Evolutionary conservation across 2,329 filamentous ascomycete genomes (phyloP), one percentile per base, ranked within the genome.

Genomic region (Chaetothyriales sp.): DNA sequence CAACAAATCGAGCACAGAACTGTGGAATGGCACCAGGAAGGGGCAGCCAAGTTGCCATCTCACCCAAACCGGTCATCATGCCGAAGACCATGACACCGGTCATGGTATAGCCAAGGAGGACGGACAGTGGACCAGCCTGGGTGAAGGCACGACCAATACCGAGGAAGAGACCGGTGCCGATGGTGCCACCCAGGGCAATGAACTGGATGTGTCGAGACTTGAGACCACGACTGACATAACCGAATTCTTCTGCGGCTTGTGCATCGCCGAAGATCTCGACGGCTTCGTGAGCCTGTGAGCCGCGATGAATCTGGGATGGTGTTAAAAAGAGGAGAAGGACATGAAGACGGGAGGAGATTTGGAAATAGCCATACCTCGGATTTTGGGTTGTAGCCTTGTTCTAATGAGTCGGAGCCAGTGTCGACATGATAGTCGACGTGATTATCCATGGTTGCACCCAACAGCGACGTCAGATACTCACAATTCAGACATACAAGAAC

Each of bases 191-290:
- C 28, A 70, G 55, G n/a, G 56, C 56, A 49, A 56, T 58, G 56
- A 70, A 60, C 54, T 70, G 67, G 37, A 70, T 65, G 55, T 70
- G 68, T 44, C 68, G 59, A 2, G 66, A 65, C 18, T 66, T 64
- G 22, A 70, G 58, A 48, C 65, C 66, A 44, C 68, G 66, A 45
- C 68, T 56, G 43, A 63, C 63, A 54, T 55, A 60, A 45, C 63
- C 63, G 46, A 58, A 60, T 48, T 61, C 54, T 47, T 61, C 74
- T 8, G 74, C 75, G 5, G 69, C 70, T 50, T 72, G 65, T 43
- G 74, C 59, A 56, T 76, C 70, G 46, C 76, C 75, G 61, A 76
- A 78, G 18, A 78, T 46, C 49, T 73, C 76, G 44, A 70, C 70
- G 43, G 75, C 75, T 62, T 78, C 76, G 19, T 60, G 58, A 51